Evolutionary conservation across 2,329 filamentous ascomycete species (phyloP), one percentile per base, ranked within the genome.

Genomic region (Blumeria graminis): DNA sequence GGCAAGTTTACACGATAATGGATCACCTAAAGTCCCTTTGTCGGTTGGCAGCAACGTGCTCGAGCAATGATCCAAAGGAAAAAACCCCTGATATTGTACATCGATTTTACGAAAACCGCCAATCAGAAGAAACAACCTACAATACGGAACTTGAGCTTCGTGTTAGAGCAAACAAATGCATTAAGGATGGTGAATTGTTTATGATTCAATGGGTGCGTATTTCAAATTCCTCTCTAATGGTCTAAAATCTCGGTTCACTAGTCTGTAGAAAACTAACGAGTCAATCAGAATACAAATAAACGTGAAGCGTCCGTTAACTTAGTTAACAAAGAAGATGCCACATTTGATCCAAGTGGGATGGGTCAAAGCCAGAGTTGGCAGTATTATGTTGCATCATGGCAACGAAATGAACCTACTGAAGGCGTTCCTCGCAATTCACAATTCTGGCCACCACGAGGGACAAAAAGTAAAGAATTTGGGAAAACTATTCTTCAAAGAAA

Each of bases 331-430:
- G 78, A 82, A 54, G 80, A 84, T 62, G 80, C 79, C 43, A 84
- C 94, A 0, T 87, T 94, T 67, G 88, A 92, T 63, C 82, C 83
- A 65, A 86, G 94, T 61, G 87, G 94, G 62, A 82, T 94, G 72
- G 84, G 92, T 65, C 78, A 81, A 55, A 82, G 82, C 57, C 81
- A 87, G 60, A 76, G 80, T 41, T 98, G 92, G 92, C 86, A 90
- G 63, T 94, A 93, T 71, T 98, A 98, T 67, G 86, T 94, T 57
- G 89, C 90, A 16, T 88, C 89, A 0, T 96, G 85, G 68, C 85
- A 87, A 62, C 86, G 87, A 60, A 77, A 89, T 28, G 87, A 94
- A 65, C 85, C 86, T 1, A 98, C 92, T 0, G 86, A 92, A 68
- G 85, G 85, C 13, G 76, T 92, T 2, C 71, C 76, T 6, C 74